These are phyloP conservation scores for Agaricus sinodeliciosus DNA, from an alignment of 768 basidiomycete genomes.

Conservation along the genomic window DNA sequence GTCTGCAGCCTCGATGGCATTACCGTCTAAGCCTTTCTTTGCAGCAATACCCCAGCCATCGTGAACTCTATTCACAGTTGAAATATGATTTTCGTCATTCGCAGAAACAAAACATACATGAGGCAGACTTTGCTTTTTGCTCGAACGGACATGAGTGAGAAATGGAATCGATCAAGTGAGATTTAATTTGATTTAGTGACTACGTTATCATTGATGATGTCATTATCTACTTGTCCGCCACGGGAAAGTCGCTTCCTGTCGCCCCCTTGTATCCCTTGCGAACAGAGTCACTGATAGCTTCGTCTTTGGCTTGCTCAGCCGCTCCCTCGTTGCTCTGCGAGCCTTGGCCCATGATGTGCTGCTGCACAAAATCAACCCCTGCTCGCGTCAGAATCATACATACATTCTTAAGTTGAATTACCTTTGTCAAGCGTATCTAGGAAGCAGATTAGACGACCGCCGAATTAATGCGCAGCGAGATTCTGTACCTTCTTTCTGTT, in stretches of 20 bases:
- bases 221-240: slow-evolving; percentile 23
- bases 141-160: slow-evolving; percentile 18
- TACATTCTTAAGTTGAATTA: background rate
- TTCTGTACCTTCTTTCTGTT: slow-evolving; percentile 28
- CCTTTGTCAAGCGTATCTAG: slow-evolving; percentile 32
- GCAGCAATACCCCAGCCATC: slow-evolving; percentile 91
- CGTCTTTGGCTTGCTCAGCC: slow-evolving; percentile 35
- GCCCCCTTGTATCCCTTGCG: slow-evolving; percentile 24
- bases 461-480: background rate
- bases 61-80: slow-evolving; percentile 57
- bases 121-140: slow-evolving; percentile 88
- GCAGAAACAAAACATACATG: slow-evolving; percentile 47
- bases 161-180: background rate
- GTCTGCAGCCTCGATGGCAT: slow-evolving; percentile 80
- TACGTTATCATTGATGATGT: background rate
- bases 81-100: background rate
- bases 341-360: slow-evolving; percentile 27
- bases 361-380: slow-evolving; percentile 36
- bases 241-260: slow-evolving; percentile 31
- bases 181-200: too few relatives aligned
- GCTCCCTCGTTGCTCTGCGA: slow-evolving; percentile 37
- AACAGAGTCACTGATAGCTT: slow-evolving; percentile 34
- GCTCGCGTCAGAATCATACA: background rate
- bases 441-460: background rate
- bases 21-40: slow-evolving; percentile 66